phyloP scores from a whole-genome alignment of 768 basidiomycete genomes.

The Russula lepida region DNA sequence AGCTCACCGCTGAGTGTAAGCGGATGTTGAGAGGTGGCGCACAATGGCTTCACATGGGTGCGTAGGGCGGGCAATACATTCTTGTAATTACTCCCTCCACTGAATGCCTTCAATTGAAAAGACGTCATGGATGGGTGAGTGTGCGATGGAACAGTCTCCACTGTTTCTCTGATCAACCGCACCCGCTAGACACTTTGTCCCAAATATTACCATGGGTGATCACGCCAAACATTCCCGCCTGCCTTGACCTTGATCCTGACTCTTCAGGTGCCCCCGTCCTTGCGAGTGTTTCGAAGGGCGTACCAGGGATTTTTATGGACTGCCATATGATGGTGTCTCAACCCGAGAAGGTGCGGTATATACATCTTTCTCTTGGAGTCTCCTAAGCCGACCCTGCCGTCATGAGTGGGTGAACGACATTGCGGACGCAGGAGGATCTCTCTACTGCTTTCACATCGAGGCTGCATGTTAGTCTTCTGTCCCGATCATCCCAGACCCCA shows the following conservation, averaged over 20 bases:
- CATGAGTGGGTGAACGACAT: constrained; percentile 91
- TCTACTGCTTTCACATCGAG: constrained; percentile 97
- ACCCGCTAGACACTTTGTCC: constrained; percentile 79
- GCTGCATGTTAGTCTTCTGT: constrained; percentile 61
- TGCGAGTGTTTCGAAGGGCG: constrained; percentile 70
- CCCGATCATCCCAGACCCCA: not conserved
- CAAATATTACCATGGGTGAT: constrained; percentile 95
- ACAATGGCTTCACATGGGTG: constrained; percentile 98
- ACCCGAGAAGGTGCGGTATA: constrained; percentile 64
- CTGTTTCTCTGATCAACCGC: not conserved
- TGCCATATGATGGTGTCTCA: constrained; percentile 99
- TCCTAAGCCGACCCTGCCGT: not conserved
- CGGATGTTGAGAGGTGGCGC: constrained; percentile 94
- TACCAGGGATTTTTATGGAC: constrained; percentile 98
- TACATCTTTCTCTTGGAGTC: not conserved
- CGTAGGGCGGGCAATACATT: constrained; percentile 16
- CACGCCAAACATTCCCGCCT: constrained; percentile 19
- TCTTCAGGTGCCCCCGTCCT: constrained; percentile 76
- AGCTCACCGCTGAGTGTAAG: constrained; percentile 90
- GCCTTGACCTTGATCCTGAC: not conserved
- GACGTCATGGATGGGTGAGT: constrained; percentile 96
- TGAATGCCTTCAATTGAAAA: constrained; percentile 27
- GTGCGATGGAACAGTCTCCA: not conserved
- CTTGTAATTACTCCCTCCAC: not conserved
- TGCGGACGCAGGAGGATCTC: constrained; percentile 87